A percentile compares a stretch with the other conserved stretches of the same genome.
Conservation (phyloP, 306 rosid species). For the Castanea crenata region DNA sequence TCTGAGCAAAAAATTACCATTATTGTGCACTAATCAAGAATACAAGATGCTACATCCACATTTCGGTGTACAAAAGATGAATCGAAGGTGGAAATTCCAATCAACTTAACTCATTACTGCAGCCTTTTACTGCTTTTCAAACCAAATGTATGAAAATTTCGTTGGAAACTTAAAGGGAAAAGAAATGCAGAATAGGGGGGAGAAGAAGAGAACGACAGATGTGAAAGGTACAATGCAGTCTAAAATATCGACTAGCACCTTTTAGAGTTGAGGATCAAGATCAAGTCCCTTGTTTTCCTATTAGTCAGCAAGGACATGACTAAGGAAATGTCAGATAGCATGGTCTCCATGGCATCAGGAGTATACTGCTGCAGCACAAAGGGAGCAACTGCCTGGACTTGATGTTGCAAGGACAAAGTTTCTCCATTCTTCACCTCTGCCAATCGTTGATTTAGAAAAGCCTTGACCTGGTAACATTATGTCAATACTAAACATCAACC, state of each 20-base stretch:
- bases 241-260: constrained; percentile 44
- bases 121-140: constrained; percentile 5
- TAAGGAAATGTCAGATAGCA: constrained; percentile 65
- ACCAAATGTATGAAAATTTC: not conserved
- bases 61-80: not conserved
- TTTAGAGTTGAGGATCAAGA: constrained; percentile 94
- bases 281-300: constrained; percentile 80
- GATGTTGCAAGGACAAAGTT: constrained; percentile 80
- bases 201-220: not conserved
- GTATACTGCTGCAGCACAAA: constrained; percentile 82
- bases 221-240: not conserved
- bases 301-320: constrained; percentile 83
- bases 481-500: constrained; percentile 13
- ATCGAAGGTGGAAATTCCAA: not conserved
- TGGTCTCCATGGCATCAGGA: constrained; percentile 65
- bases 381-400: constrained; percentile 91
- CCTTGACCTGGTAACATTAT: constrained; percentile 58
- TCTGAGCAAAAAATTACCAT: not conserved
- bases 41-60: constrained; percentile 11
- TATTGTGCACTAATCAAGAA: not conserved
- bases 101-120: constrained; percentile 4
- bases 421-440: constrained; percentile 72
- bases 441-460: constrained; percentile 78
- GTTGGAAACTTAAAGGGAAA: not conserved
- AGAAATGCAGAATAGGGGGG: not conserved